Evolutionary conservation across 371 early-diverging fungal genomes (phyloP).

Genomic region (Parasitella parasitica): DNA sequence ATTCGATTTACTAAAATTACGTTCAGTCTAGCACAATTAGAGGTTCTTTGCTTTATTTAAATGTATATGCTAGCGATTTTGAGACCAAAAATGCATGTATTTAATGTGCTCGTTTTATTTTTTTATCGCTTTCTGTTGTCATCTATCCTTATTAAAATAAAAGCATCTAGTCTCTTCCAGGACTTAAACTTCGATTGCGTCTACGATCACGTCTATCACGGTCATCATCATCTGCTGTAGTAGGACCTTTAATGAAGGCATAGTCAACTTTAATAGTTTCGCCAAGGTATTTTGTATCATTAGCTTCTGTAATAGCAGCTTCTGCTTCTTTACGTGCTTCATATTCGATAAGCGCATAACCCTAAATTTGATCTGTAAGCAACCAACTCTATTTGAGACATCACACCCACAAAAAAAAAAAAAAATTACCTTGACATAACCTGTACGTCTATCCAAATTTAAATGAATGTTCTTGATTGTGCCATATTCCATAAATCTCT

Average conservation of each 20-base stretch:
- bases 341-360: constrained; percentile 93
- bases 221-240: background rate
- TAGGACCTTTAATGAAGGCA: constrained; percentile 72
- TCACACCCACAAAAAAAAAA: too few relatives aligned
- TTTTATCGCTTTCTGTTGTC: too few relatives aligned
- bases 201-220: constrained; percentile 24
- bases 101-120: too few relatives aligned
- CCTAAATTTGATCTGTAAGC: constrained; percentile 50
- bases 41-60: too few relatives aligned
- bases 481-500: constrained; percentile 89
- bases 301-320: constrained; percentile 71
- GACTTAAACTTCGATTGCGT: constrained; percentile 29
- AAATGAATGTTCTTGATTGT: constrained; percentile 85
- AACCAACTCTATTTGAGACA: background rate
- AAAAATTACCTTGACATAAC: constrained; percentile 94
- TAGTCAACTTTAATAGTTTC: constrained; percentile 75
- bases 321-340: constrained; percentile 81
- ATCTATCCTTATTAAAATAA: too few relatives aligned
- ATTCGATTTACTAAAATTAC: too few relatives aligned
- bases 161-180: constrained; percentile 10
- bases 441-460: constrained; percentile 91
- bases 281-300: constrained; percentile 74
- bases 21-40: too few relatives aligned
- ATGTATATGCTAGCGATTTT: too few relatives aligned
- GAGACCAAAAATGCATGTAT: too few relatives aligned